phyloP scores from a whole-genome alignment of 352 stramenopile genomes.

The Globisporangium radiosum region DNA sequence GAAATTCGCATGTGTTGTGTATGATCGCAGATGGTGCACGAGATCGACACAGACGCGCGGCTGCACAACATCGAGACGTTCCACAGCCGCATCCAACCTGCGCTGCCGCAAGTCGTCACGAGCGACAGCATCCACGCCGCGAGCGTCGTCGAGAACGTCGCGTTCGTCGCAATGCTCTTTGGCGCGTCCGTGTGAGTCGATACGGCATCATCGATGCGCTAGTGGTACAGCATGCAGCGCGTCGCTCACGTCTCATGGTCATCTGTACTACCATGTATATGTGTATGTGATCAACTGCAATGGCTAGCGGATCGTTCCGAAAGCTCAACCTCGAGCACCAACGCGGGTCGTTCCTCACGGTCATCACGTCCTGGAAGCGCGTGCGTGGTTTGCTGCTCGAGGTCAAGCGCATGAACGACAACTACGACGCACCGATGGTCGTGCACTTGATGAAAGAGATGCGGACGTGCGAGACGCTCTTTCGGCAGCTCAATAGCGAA shows the following conservation, averaged over 20 bases:
- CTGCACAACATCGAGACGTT: conserved; percentile 69
- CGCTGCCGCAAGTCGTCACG: conserved; percentile 58
- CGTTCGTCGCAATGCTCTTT: conserved; percentile 78
- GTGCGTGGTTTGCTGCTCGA: conserved; percentile 51
- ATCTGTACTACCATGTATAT: neutral
- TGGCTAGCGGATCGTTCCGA: conserved; percentile 29
- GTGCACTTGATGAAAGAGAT: conserved; percentile 77
- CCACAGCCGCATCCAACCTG: conserved; percentile 53
- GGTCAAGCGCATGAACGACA: conserved; percentile 21
- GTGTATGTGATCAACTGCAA: neutral
- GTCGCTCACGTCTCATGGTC: conserved; percentile 2
- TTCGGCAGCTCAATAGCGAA: conserved; percentile 68
- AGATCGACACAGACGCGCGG: conserved; percentile 65
- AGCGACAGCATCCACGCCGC: conserved; percentile 62
- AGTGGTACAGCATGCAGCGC: too few species aligned
- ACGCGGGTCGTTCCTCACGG: conserved; percentile 51
- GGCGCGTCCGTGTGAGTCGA: conserved; percentile 39
- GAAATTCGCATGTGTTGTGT: neutral
- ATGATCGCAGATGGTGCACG: conserved; percentile 58
- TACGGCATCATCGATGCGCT: too few species aligned
- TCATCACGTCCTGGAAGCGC: conserved; percentile 71
- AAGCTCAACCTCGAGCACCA: conserved; percentile 62
- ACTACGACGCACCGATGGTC: conserved; percentile 67
- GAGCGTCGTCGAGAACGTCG: conserved; percentile 62
- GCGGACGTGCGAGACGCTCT: conserved; percentile 65